Conservation (phyloP, 495 filamentous ascomycete genomes). For the Cladorrhinum samala region DNA sequence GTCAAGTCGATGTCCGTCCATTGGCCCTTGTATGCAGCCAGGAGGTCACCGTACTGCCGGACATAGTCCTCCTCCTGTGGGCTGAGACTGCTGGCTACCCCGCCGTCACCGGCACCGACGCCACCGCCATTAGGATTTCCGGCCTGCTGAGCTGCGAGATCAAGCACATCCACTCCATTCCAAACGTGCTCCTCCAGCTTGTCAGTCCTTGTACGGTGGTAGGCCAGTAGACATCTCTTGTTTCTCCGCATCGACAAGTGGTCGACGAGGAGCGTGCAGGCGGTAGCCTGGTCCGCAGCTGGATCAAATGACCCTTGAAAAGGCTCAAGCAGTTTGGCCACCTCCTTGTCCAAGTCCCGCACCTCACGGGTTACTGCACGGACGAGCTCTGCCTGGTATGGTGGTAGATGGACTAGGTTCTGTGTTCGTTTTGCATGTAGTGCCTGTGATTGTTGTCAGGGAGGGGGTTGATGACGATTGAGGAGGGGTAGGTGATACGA, state of each 20-base stretch:
- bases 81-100: slow-evolving; percentile 69
- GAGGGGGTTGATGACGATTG: slow-evolving; percentile 1
- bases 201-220: slow-evolving; percentile 83
- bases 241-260: slow-evolving; percentile 93
- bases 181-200: slow-evolving; percentile 93
- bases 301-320: slow-evolving; percentile 84
- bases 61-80: slow-evolving; percentile 98
- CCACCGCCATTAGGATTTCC: slow-evolving; percentile 28
- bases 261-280: slow-evolving; percentile 84
- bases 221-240: slow-evolving; percentile 92
- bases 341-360: slow-evolving; percentile 87
- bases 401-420: slow-evolving; percentile 77
- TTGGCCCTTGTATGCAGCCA: slow-evolving; percentile 95
- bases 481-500: slow-evolving; percentile 20
- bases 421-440: slow-evolving; percentile 97
- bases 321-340: slow-evolving; percentile 70
- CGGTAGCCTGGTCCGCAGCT: slow-evolving; percentile 71
- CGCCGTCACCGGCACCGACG: slow-evolving; percentile 32
- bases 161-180: slow-evolving; percentile 74
- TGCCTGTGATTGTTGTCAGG: slow-evolving; percentile 51
- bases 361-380: slow-evolving; percentile 85
- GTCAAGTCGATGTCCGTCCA: slow-evolving; percentile 99
- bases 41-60: slow-evolving; percentile 79
- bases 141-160: slow-evolving; percentile 39
- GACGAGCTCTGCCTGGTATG: slow-evolving; percentile 90